These are phyloP conservation scores for Ascocoryne sarcoides DNA, from an alignment of 2,329 filamentous ascomycete genomes.

Conservation along the genomic window DNA sequence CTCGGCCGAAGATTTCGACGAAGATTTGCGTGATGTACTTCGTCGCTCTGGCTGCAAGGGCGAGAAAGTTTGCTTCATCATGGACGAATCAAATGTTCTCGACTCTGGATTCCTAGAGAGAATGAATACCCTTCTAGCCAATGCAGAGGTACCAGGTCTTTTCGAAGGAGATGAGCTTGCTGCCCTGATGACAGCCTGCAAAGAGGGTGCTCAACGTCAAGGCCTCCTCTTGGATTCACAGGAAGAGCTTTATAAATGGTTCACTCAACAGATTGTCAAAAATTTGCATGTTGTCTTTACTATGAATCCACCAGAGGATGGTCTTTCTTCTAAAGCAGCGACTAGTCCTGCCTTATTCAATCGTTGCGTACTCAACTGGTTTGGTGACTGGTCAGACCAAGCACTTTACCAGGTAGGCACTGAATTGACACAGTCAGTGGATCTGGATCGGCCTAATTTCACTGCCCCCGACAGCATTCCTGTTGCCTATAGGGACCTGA, in stretches of 20 bases:
- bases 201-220: conserved; percentile 94
- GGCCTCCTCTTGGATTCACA: conserved; percentile 92
- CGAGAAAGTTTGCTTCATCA: conserved; percentile 99
- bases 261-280: conserved; percentile 97
- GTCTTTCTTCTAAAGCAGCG: conserved; percentile 88
- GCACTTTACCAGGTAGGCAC: conserved; percentile 95
- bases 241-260: conserved; percentile 99
- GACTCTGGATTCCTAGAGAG: conserved; percentile 98
- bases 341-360: conserved; percentile 99
- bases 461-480: conserved; percentile 83
- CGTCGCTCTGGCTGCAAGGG: conserved; percentile 93
- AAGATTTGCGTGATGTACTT: conserved; percentile 89
- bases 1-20: conserved; percentile 96
- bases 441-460: conserved; percentile 83
- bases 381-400: conserved; percentile 99
- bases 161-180: conserved; percentile 99
- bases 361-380: conserved; percentile 99
- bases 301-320: conserved; percentile 97
- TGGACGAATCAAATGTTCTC: conserved; percentile 98
- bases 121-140: conserved; percentile 98
- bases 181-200: conserved; percentile 98
- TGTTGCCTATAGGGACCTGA: conserved; percentile 80
- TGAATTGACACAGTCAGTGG: conserved; percentile 91
- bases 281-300: conserved; percentile 99
- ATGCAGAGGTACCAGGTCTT: conserved; percentile 96